phyloP scores from a whole-genome alignment of 2,329 filamentous ascomycete species.

The Salinomyces thailandicus region DNA sequence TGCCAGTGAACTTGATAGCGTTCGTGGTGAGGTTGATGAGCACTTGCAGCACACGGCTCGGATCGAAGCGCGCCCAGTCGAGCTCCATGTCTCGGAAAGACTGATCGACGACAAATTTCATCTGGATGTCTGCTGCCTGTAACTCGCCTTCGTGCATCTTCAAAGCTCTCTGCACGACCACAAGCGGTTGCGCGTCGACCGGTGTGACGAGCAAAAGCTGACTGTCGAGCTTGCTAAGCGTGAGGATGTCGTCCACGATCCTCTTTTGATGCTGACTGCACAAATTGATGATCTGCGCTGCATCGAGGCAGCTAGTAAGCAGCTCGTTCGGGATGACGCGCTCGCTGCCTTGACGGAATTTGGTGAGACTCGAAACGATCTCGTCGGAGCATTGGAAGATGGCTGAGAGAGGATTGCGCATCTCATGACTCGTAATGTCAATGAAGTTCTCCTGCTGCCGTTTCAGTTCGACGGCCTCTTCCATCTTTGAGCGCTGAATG shows the following conservation, averaged over 20 bases:
- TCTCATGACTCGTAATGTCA: conserved; percentile 35
- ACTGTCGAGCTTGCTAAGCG: conserved; percentile 65
- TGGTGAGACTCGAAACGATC: conserved; percentile 45
- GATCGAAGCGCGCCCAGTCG: conserved; percentile 63
- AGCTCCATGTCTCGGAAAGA: conserved; percentile 49
- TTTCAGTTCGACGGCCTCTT: conserved; percentile 74
- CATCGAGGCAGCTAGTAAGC: conserved; percentile 55
- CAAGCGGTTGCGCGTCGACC: conserved; percentile 55
- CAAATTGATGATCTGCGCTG: conserved; percentile 64
- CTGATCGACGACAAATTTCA: conserved; percentile 53
- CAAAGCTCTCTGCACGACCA: conserved; percentile 55
- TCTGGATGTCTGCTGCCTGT: conserved; percentile 55
- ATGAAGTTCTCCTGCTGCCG: conserved; percentile 49
- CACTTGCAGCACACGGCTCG: conserved; percentile 64
- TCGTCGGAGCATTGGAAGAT: conserved; percentile 69
- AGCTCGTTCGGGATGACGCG: conserved; percentile 29
- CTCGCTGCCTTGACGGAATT: conserved; percentile 36
- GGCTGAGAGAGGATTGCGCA: conserved; percentile 62
- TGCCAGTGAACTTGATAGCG: conserved; percentile 70
- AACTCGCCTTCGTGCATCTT: conserved; percentile 74
- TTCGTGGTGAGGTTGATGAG: conserved; percentile 70
- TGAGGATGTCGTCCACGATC: conserved; percentile 66
- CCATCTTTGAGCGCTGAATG: conserved; percentile 63
- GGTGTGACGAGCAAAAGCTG: conserved; percentile 63
- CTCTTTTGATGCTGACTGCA: conserved; percentile 73